These are phyloP conservation scores for Epichloe coenophiala DNA, from an alignment of 2,329 filamentous ascomycete genomes.

Conservation along the genomic window DNA sequence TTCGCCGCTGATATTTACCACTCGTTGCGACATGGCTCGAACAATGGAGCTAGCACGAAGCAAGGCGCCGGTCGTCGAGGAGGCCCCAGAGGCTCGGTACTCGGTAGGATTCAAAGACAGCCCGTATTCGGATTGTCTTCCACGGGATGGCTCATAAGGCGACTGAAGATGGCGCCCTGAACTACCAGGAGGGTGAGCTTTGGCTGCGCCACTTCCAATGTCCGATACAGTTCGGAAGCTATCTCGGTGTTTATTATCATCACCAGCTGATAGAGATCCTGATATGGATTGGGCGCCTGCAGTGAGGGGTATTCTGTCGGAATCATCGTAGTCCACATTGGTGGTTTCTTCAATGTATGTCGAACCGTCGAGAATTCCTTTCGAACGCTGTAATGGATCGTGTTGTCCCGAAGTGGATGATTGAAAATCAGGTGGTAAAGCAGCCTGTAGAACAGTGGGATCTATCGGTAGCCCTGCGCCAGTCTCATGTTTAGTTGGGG, in stretches of 20 bases:
- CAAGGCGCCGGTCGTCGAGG: slow-evolving; percentile 50
- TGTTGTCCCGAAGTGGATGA: slow-evolving; percentile 12
- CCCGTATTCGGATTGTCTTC: slow-evolving; percentile 43
- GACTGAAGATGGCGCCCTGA: slow-evolving; percentile 43
- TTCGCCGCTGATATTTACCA: slow-evolving; percentile 94
- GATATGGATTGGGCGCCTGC: slow-evolving; percentile 41
- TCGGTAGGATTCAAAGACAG: slow-evolving; percentile 39
- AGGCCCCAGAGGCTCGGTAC: slow-evolving; percentile 44
- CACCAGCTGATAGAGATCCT: slow-evolving; percentile 29
- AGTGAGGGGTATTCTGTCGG: slow-evolving; percentile 45
- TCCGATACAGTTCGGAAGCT: slow-evolving; percentile 46
- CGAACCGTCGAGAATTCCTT: slow-evolving; percentile 16
- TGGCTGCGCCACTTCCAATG: slow-evolving; percentile 40
- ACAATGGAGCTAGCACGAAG: slow-evolving; percentile 62
- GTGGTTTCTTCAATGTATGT: slow-evolving; percentile 22
- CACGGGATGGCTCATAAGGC: slow-evolving; percentile 27
- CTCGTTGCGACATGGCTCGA: slow-evolving; percentile 84
- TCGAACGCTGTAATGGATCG: slow-evolving; percentile 15
- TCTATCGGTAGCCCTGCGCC: slow-evolving; percentile 39
- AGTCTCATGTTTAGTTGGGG: slow-evolving; percentile 21
- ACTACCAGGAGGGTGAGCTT: slow-evolving; percentile 38
- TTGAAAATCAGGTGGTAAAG: slow-evolving; percentile 38
- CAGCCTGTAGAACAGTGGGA: slow-evolving; percentile 37
- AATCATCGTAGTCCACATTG: slow-evolving; percentile 32
- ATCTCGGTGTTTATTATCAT: slow-evolving; percentile 30